Percentiles rank a stretch among this genome's conserved stretches.
These are phyloP conservation scores for Solanum chacoense DNA, from an alignment of 305 asterid species.

Conservation along the genomic window DNA sequence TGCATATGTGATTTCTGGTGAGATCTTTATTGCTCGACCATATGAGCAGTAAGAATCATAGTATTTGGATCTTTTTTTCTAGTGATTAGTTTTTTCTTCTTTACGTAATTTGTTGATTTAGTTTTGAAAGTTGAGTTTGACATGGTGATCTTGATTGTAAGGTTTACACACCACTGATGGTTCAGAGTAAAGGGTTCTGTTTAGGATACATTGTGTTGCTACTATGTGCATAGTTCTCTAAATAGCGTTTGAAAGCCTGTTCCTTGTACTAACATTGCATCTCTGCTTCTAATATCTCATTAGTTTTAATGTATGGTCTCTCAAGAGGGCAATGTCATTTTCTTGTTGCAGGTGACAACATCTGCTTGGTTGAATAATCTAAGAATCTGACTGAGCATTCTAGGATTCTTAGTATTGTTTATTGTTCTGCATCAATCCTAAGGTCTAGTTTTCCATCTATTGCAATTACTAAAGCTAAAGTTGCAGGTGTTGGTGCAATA, in stretches of 20 bases:
- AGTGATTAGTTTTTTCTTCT: too few relatives aligned
- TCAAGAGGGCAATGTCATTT: slow-evolving; percentile 2
- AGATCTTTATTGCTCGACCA: too few relatives aligned
- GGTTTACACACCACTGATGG: background rate
- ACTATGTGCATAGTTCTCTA: background rate
- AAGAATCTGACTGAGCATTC: slow-evolving; percentile 78
- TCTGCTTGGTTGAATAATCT: slow-evolving; percentile 96
- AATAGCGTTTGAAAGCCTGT: background rate
- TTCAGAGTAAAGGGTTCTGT: background rate
- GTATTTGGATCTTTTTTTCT: too few relatives aligned
- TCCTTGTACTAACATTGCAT: background rate
- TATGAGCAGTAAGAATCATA: too few relatives aligned
- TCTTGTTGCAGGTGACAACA: slow-evolving; percentile 45
- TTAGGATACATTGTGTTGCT: background rate
- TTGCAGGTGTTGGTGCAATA: too few relatives aligned
- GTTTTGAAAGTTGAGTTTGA: too few relatives aligned
- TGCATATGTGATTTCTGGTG: too few relatives aligned
- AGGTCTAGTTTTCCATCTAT: slow-evolving; percentile 79
- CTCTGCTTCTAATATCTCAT: background rate
- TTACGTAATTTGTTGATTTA: too few relatives aligned
- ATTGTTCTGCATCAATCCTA: slow-evolving; percentile 88
- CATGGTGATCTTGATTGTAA: background rate
- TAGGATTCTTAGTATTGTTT: slow-evolving; percentile 81
- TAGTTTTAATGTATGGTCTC: background rate
- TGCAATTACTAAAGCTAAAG: too few relatives aligned